Percentiles rank a stretch among this genome's conserved stretches.
Conservation (phyloP, 2,329 filamentous ascomycete species). For the Amauroascus verrucosus region DNA sequence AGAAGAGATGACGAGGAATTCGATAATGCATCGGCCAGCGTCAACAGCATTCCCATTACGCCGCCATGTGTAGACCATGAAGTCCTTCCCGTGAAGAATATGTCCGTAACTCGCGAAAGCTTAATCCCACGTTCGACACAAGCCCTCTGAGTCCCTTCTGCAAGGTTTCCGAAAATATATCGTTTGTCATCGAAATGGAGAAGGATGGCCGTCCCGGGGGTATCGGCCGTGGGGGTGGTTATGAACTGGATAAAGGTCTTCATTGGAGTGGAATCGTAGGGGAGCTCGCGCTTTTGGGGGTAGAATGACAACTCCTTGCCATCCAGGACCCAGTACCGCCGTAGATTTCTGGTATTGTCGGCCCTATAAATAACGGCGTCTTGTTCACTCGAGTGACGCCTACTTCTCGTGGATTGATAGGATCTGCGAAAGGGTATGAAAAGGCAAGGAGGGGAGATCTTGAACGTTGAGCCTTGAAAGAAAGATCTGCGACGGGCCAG, state of each 20-base stretch:
- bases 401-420: background rate
- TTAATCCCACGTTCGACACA: conserved; percentile 57
- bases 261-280: conserved; percentile 43
- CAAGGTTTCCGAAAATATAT: conserved; percentile 73
- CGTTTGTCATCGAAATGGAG: conserved; percentile 71
- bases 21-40: conserved; percentile 59
- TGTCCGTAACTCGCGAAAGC: conserved; percentile 57
- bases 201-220: conserved; percentile 64
- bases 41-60: conserved; percentile 73
- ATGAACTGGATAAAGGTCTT: conserved; percentile 63
- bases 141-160: conserved; percentile 76
- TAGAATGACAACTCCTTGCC: background rate
- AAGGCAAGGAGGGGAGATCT: background rate
- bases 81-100: conserved; percentile 72
- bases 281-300: background rate
- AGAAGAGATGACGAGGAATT: conserved; percentile 27
- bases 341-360: background rate
- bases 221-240: conserved; percentile 78
- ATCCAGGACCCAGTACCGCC: conserved; percentile 7
- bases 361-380: background rate
- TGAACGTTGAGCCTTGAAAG: background rate
- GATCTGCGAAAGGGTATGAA: background rate
- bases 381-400: background rate
- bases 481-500: background rate
- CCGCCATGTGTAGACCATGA: conserved; percentile 72